Conservation (phyloP, 148 eudicot species). For the Chenopodium suecicum region DNA sequence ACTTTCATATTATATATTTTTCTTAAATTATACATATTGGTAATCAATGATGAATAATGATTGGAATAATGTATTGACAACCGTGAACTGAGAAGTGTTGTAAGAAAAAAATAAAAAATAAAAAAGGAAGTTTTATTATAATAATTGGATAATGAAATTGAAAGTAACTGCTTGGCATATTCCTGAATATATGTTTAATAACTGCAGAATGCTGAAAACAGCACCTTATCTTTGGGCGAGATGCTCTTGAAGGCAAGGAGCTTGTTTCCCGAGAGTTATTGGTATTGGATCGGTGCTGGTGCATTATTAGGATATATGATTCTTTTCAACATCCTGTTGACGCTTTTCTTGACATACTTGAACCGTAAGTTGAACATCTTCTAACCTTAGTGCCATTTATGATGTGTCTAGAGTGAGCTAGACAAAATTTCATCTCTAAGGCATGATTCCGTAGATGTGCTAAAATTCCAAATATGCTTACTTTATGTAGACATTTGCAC, state of each 20-base stretch:
- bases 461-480: background rate
- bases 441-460: background rate
- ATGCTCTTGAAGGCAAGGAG: constrained; percentile 72
- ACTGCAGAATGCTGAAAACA: constrained; percentile 63
- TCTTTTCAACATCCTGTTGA: constrained; percentile 77
- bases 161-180: background rate
- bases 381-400: constrained; percentile 7
- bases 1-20: background rate
- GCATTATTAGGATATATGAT: constrained; percentile 83
- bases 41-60: too few species aligned
- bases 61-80: too few species aligned
- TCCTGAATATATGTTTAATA: background rate
- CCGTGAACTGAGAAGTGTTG: too few species aligned
- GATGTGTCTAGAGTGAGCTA: background rate
- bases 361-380: constrained; percentile 67
- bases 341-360: constrained; percentile 74
- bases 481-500: background rate
- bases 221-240: constrained; percentile 63
- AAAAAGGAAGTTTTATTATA: too few species aligned
- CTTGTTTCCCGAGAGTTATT: constrained; percentile 77
- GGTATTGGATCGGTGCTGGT: constrained; percentile 98
- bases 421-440: background rate
- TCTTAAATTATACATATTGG: too few species aligned
- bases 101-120: too few species aligned
- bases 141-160: background rate